These are phyloP conservation scores for Lumnitzera racemosa DNA, from an alignment of 345 rosid genomes.

Conservation along the genomic window DNA sequence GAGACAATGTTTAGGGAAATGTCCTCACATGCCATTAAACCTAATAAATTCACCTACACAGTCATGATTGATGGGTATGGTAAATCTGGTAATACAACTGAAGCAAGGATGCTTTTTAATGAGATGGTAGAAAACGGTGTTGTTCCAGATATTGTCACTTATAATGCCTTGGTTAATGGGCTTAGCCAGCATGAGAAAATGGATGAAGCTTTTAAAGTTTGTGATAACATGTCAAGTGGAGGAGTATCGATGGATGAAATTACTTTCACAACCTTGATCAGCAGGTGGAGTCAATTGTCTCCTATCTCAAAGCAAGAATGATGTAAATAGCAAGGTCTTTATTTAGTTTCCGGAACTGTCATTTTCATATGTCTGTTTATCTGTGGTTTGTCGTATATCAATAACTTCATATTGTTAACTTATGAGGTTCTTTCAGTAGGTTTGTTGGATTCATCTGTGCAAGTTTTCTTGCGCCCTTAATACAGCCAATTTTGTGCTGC, in stretches of 20 bases:
- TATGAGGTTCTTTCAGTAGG: too few relatives aligned
- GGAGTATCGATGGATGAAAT: slow-evolving; percentile 45
- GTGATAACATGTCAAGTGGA: slow-evolving; percentile 25
- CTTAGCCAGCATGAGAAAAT: slow-evolving; percentile 52
- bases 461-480: too few relatives aligned
- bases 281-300: slow-evolving; percentile 33
- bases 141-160: slow-evolving; percentile 53
- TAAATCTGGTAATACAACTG: slow-evolving; percentile 45
- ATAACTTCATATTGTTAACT: too few relatives aligned
- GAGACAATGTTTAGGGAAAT: slow-evolving; percentile 48
- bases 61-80: slow-evolving; percentile 57
- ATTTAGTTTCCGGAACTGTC: too few relatives aligned
- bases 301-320: slow-evolving; percentile 21
- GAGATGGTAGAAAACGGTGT: slow-evolving; percentile 57
- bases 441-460: too few relatives aligned
- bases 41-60: slow-evolving; percentile 76
- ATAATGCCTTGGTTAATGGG: slow-evolving; percentile 48
- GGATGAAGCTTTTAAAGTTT: slow-evolving; percentile 43
- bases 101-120: slow-evolving; percentile 51
- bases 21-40: slow-evolving; percentile 36
- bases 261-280: slow-evolving; percentile 51
- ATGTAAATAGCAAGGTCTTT: neutral
- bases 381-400: too few relatives aligned
- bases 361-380: too few relatives aligned
- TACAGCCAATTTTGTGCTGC: too few relatives aligned